phyloP scores from a whole-genome alignment of 2,329 filamentous ascomycete species.

The Chaetomiaceae sp. region DNA sequence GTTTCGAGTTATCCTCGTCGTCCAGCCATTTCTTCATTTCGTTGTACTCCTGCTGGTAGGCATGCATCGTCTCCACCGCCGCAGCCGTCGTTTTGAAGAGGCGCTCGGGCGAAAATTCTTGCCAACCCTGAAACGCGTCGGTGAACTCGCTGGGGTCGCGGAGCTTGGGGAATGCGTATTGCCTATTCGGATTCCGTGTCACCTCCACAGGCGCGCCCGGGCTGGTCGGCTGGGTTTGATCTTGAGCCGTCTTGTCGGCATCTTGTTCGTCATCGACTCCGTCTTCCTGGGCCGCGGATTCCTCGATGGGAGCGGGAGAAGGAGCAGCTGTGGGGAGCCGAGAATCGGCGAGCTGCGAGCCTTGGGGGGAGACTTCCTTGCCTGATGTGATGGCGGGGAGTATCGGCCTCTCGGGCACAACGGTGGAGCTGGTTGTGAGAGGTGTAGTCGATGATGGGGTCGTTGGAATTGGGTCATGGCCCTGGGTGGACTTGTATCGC shows the following conservation, averaged over 20 bases:
- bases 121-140: conserved; percentile 45
- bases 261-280: conserved; percentile 23
- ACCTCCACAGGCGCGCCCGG: conserved; percentile 25
- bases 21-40: conserved; percentile 48
- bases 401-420: background rate
- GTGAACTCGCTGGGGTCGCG: conserved; percentile 48
- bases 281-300: conserved; percentile 18
- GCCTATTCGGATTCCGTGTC: conserved; percentile 29
- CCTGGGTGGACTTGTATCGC: conserved; percentile 16
- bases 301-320: conserved; percentile 22
- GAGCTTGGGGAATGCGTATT: conserved; percentile 48
- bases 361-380: conserved; percentile 10
- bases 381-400: background rate
- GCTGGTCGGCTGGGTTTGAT: conserved; percentile 14
- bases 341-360: conserved; percentile 20
- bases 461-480: background rate
- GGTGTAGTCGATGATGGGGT: background rate
- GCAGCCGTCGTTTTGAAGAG: conserved; percentile 43
- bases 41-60: conserved; percentile 54
- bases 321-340: conserved; percentile 22
- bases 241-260: conserved; percentile 13
- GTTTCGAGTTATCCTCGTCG: conserved; percentile 54
- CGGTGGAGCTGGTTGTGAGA: background rate
- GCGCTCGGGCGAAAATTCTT: conserved; percentile 45
- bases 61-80: conserved; percentile 43